Evolutionary conservation across 352 stramenopile species (phyloP).

Genomic region (Phytophthora agathidicida): DNA sequence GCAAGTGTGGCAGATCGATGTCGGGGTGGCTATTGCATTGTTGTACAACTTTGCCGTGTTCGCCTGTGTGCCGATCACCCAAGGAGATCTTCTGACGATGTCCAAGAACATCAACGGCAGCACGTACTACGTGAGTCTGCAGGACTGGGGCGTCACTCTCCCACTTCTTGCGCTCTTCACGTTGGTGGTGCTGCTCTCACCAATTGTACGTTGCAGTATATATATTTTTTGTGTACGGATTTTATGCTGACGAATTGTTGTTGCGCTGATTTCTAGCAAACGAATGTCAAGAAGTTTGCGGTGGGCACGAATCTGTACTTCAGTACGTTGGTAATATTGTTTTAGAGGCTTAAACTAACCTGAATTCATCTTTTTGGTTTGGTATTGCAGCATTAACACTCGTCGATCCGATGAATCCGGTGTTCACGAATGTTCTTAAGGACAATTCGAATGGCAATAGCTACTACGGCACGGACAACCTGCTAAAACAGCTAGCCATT

Average conservation of each 20-base stretch:
- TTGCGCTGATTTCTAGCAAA: slow-evolving; percentile 33
- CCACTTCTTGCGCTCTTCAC: slow-evolving; percentile 75
- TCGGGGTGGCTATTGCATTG: slow-evolving; percentile 71
- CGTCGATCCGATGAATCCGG: slow-evolving; percentile 72
- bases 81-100: slow-evolving; percentile 50
- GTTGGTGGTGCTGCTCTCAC: slow-evolving; percentile 61
- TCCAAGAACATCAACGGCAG: slow-evolving; percentile 55
- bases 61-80: slow-evolving; percentile 51
- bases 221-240: neutral
- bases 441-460: slow-evolving; percentile 43
- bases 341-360: slow-evolving; percentile 2
- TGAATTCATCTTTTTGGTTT: neutral
- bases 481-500: slow-evolving; percentile 70
- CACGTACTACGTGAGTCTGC: slow-evolving; percentile 70
- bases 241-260: neutral
- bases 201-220: slow-evolving; percentile 42
- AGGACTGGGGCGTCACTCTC: slow-evolving; percentile 59
- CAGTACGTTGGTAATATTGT: slow-evolving; percentile 41
- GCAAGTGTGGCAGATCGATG: slow-evolving; percentile 77
- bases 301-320: slow-evolving; percentile 83
- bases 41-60: slow-evolving; percentile 80
- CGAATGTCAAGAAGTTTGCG: slow-evolving; percentile 81
- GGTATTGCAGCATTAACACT: slow-evolving; percentile 57
- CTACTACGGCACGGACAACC: slow-evolving; percentile 56
- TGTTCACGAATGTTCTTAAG: slow-evolving; percentile 61